Base-by-base conservation (phyloP, 805 yeast genomes). In the Danielozyma ontarioensis region DNA sequence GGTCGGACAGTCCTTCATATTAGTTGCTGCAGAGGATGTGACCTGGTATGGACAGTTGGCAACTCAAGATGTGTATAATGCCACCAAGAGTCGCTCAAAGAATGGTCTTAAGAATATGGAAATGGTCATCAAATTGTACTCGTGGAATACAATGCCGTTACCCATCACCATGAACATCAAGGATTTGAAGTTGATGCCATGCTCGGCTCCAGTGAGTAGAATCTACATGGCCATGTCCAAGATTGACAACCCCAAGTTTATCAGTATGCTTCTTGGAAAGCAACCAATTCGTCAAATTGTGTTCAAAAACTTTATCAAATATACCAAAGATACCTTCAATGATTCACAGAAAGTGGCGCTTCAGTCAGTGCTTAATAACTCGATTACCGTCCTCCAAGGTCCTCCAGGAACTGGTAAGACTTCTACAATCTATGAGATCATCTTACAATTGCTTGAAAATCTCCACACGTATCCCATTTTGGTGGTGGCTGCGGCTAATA, bases 401-500 rank as follows among this genome's bases (percentile, higher is more conserved):
- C 71, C 72, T n/a, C 59, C 59, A 1, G 59, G 59, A 11, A 64
- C 71, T 6, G 72, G 71, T 37, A 65, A 66, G 35, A 66, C 72
- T 0, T 62, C 69, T 0, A 64, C 71, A 1, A 65, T 64, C 34
- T 64, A 52, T 37, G 71, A 64, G 37, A 57, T 65, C 44, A 59
- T 76, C 36, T 46, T 77, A 27, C 80, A 78, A 46, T 62, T 78
- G 36, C 59, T 80, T 34, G 71, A 68, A 27, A 74, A 73, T 29
- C 63, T 75, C 42, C 64, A 72, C 45, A 67, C 78, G 2, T 76
- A 66, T 44, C 87, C 87, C 1, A 76, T 81, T 27, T 58, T 80
- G 35, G 85, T 81, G 35, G 85, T 79, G 31, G 87, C 89, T 1
- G 83, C 86, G 2, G 79, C 86, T 1, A 81, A 81, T 46, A 76